These are phyloP conservation scores for Strobilomyces dryophilus DNA, from an alignment of 768 basidiomycete species.

Conservation along the genomic window DNA sequence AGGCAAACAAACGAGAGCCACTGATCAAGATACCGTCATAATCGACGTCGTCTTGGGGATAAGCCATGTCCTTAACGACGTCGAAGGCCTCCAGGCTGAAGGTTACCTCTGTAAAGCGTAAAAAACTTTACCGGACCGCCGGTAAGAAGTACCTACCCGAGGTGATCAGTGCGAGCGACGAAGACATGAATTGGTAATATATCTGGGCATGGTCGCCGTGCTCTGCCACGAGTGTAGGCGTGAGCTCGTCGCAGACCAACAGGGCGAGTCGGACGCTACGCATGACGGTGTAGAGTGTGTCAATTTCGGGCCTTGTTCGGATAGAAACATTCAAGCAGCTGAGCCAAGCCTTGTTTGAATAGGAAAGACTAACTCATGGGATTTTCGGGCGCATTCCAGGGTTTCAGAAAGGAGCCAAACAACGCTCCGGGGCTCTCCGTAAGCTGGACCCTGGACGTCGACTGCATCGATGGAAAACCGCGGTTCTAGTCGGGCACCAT, in stretches of 20 bases:
- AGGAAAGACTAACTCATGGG: no score
- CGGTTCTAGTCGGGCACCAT: no score
- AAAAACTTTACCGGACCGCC: neutral
- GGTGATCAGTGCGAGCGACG: constrained; percentile 23
- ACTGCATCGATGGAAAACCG: no score
- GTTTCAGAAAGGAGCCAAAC: no score
- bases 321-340: no score
- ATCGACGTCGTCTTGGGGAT: constrained; percentile 48
- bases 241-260: neutral
- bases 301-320: no score
- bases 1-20: constrained; percentile 63
- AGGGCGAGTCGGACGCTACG: neutral
- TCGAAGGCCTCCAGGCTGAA: constrained; percentile 67
- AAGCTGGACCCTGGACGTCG: no score
- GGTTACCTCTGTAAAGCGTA: constrained; percentile 13
- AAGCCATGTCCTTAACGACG: constrained; percentile 57
- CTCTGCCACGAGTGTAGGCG: constrained; percentile 11
- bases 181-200: constrained; percentile 43
- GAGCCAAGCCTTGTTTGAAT: no score
- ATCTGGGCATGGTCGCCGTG: constrained; percentile 56
- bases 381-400: no score
- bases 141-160: constrained; percentile 6
- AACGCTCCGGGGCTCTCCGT: no score
- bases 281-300: neutral
- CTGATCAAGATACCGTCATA: constrained; percentile 76